Evolutionary conservation across 441 rosid species (phyloP).

Genomic region (Viola pubescens): DNA sequence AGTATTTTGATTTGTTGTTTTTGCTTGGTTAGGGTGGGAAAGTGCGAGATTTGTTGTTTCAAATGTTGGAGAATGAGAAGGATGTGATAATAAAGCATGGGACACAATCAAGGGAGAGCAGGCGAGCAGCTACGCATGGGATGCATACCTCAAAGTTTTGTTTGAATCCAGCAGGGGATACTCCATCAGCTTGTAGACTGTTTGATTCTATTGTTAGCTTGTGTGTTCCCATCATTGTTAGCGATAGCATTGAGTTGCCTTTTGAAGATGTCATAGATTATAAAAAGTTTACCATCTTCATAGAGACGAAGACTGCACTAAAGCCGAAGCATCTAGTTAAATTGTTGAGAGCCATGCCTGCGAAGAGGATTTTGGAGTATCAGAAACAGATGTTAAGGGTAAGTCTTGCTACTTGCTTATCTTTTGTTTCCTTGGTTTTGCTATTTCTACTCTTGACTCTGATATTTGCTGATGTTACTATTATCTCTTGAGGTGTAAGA

Average conservation of each 20-base stretch:
- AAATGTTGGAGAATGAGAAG: conserved; percentile 66
- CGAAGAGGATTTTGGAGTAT: conserved; percentile 53
- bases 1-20: not conserved
- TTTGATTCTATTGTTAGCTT: conserved; percentile 92
- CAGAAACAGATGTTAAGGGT: conserved; percentile 70
- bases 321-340: conserved; percentile 58
- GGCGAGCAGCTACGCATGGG: conserved; percentile 75
- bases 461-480: not conserved
- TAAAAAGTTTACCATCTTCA: conserved; percentile 67
- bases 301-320: conserved; percentile 53
- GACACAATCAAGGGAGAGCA: conserved; percentile 83
- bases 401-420: conserved; percentile 8
- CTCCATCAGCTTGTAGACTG: conserved; percentile 91
- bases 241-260: conserved; percentile 82
- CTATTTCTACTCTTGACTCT: not conserved
- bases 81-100: conserved; percentile 83
- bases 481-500: no score
- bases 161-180: conserved; percentile 92
- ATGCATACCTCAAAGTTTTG: conserved; percentile 95
- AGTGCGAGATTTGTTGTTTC: conserved; percentile 83
- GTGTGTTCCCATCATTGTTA: conserved; percentile 83
- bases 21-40: conserved; percentile 62
- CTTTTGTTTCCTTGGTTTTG: not conserved
- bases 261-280: conserved; percentile 83
- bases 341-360: conserved; percentile 46